Evolutionary conservation across 768 basidiomycete genomes (phyloP), one percentile per base, ranked within the genome.

Genomic region (Roridomyces roridus): DNA sequence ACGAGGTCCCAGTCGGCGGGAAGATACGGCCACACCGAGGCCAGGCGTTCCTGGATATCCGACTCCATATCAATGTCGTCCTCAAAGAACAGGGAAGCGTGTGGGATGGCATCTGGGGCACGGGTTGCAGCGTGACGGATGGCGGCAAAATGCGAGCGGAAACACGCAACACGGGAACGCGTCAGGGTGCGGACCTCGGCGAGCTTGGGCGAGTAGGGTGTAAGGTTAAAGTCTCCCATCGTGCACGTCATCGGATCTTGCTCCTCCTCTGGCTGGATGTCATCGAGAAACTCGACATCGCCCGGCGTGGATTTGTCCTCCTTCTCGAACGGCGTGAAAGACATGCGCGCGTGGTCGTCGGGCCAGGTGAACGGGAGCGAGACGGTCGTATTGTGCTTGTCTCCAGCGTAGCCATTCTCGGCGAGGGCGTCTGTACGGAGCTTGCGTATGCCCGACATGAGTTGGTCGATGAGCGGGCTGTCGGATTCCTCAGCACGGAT

Each of bases 31-130:
- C 86, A 89, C 35, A 88, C 20, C 11, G 31, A 34, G 31, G 7
- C 4, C 11, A 80, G 66, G 24, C 81, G 79, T 15, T 65, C 50
- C 6, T 72, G 61, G 12, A 88, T 80, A 60, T 91, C 83, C 26
- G 69, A 74, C 71, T 92, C 91, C 83, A 91, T 86, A 66, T 92
- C 88, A 10, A 92, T 74, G 59, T 92, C 91, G 65, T 92, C 91
- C 69, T 92, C 91, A 7, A 91, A 73, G n/a, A 92, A 77, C 9
- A 91, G 53, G 0, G 77, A 74, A 2, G 81, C 74, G 10, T 75
- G 75, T 10, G 31, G n/a, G n/a, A n/a, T n/a, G n/a, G n/a, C n/a
- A 52, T 74, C 66, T 2, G 42, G 43, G 41, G 25, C 56, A 43
- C 51, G 57, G 14, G 42, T 40, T 7, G 43, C 34, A 10, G 18